Evolutionary conservation across 805 yeast species (phyloP).

Genomic region (Metschnikowia chrysomelidarum): DNA sequence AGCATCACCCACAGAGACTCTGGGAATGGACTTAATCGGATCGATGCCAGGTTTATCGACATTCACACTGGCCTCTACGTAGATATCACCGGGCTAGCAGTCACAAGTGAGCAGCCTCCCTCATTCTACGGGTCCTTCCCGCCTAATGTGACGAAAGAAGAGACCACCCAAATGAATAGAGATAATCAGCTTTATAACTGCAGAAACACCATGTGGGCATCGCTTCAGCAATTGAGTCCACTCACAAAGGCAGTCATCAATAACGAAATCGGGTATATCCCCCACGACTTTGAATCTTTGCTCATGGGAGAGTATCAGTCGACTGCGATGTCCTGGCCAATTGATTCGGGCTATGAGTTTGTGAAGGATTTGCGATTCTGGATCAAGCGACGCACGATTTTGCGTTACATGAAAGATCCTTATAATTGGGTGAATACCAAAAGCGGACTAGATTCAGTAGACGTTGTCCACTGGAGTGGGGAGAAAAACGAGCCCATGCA

Average conservation of each 20-base stretch:
- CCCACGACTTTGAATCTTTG: slow-evolving; percentile 25
- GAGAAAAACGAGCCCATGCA: too few relatives aligned
- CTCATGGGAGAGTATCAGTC: slow-evolving; percentile 31
- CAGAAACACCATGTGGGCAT: slow-evolving; percentile 33
- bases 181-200: slow-evolving; percentile 37
- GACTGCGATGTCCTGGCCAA: slow-evolving; percentile 5
- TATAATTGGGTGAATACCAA: slow-evolving; percentile 22
- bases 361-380: slow-evolving; percentile 14
- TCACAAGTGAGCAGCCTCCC: slow-evolving; percentile 12
- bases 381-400: slow-evolving; percentile 19
- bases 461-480: too few relatives aligned
- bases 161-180: slow-evolving; percentile 10
- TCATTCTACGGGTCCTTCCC: slow-evolving; percentile 4
- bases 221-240: slow-evolving; percentile 23
- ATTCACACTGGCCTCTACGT: slow-evolving; percentile 25
- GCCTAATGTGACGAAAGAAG: neutral
- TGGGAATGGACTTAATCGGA: slow-evolving; percentile 25
- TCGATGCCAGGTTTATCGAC: slow-evolving; percentile 39
- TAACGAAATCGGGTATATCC: slow-evolving; percentile 30
- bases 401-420: slow-evolving; percentile 26
- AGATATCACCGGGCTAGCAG: slow-evolving; percentile 19
- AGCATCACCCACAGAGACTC: slow-evolving; percentile 12
- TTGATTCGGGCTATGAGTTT: slow-evolving; percentile 7
- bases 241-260: slow-evolving; percentile 16
- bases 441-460: too few relatives aligned